Percentiles rank a stretch among this genome's conserved stretches.
Conservation (phyloP, 306 rosid genomes). For the Macrotyloma uniflorum region DNA sequence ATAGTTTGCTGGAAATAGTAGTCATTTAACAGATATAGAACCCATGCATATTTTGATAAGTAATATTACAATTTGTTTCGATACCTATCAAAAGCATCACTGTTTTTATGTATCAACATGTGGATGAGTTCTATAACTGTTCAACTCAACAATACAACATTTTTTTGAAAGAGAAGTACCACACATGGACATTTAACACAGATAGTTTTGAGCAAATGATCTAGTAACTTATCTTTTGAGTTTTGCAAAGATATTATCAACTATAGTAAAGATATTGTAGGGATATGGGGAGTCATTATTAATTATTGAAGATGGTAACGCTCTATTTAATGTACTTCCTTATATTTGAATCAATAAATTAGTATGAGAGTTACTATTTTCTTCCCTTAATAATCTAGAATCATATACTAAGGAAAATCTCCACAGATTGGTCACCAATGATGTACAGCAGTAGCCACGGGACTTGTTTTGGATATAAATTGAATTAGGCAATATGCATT, state of each 20-base stretch:
- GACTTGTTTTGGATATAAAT: background rate
- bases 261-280: too few species aligned
- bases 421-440: conserved; percentile 13
- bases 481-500: background rate
- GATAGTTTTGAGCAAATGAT: background rate
- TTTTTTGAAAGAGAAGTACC: background rate
- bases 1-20: conserved; percentile 9
- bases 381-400: background rate
- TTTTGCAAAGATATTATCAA: too few species aligned
- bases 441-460: background rate
- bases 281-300: too few species aligned
- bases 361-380: too few species aligned
- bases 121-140: background rate
- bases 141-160: background rate
- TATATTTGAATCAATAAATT: too few species aligned
- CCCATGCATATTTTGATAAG: background rate
- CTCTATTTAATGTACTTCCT: too few species aligned
- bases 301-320: too few species aligned
- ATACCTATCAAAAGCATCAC: background rate
- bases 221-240: background rate
- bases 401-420: background rate
- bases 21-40: background rate
- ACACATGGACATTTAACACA: background rate
- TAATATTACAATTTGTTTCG: background rate
- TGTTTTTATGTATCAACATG: background rate